Conservation (phyloP, 1,139 yeast genomes). For the Saccharomycopsis phalli region DNA sequence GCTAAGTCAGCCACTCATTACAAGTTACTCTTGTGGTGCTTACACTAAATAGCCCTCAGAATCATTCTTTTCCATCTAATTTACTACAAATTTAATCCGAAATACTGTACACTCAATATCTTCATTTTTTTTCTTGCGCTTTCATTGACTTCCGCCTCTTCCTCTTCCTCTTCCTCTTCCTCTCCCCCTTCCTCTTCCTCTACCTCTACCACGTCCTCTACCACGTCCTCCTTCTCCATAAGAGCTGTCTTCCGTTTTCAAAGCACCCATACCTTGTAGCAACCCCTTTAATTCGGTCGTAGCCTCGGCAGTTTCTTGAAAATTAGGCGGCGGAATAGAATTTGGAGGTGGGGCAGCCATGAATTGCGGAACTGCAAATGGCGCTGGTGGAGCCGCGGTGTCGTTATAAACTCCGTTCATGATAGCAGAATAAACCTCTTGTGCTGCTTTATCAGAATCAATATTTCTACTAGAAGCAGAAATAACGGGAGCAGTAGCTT, state of each 20-base stretch:
- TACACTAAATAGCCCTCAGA: too few relatives aligned
- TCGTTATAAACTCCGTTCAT: constrained; percentile 52
- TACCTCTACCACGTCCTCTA: constrained; percentile 24
- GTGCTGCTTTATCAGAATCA: constrained; percentile 25
- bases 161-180: constrained; percentile 22
- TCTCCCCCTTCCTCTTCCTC: constrained; percentile 21
- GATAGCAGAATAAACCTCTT: constrained; percentile 28
- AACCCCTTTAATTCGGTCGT: constrained; percentile 27
- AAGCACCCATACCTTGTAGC: constrained; percentile 18
- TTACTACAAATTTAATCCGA: too few relatives aligned
- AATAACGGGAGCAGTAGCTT: constrained; percentile 4
- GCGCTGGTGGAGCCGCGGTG: constrained; percentile 37
- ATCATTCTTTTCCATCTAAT: too few relatives aligned
- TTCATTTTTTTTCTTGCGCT: too few relatives aligned
- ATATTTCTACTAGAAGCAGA: constrained; percentile 9
- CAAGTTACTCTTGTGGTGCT: too few relatives aligned
- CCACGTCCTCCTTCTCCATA: constrained; percentile 24
- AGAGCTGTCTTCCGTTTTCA: background rate
- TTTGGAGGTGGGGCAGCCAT: constrained; percentile 21
- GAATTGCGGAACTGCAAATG: constrained; percentile 25
- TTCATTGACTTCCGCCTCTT: background rate
- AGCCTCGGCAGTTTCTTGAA: constrained; percentile 23
- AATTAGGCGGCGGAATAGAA: constrained; percentile 9
- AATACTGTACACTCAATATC: too few relatives aligned
- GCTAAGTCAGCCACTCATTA: background rate